Conservation (phyloP, 208 protist genomes). For the Crithidia mellificae region DNA sequence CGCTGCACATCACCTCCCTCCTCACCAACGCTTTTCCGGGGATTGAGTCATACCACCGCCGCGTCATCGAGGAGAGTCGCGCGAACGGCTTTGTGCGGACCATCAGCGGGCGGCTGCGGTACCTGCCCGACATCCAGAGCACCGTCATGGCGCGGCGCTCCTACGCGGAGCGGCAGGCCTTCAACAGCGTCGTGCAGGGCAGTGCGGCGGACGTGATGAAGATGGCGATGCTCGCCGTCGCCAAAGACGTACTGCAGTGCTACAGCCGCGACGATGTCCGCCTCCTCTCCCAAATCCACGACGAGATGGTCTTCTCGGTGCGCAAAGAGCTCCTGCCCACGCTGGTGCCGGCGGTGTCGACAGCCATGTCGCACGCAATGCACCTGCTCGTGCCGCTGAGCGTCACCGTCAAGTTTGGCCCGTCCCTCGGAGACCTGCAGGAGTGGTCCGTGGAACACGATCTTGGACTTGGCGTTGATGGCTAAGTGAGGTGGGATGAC, state of each 20-base stretch:
- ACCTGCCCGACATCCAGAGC: slow-evolving; percentile 71
- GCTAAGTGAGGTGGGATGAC: not conserved
- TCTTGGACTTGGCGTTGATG: slow-evolving; percentile 48
- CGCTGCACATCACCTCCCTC: slow-evolving; percentile 52
- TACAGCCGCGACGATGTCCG: slow-evolving; percentile 45
- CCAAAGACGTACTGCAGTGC: slow-evolving; percentile 64
- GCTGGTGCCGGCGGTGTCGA: slow-evolving; percentile 48
- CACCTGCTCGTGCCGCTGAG: slow-evolving; percentile 71
- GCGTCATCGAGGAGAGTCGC: slow-evolving; percentile 68
- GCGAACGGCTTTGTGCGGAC: slow-evolving; percentile 80
- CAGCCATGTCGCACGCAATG: slow-evolving; percentile 51
- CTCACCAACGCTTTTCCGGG: slow-evolving; percentile 67
- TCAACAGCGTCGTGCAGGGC: slow-evolving; percentile 90
- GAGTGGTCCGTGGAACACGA: slow-evolving; percentile 82
- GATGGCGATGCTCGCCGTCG: slow-evolving; percentile 80
- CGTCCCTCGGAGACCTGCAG: slow-evolving; percentile 65
- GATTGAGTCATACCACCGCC: slow-evolving; percentile 64
- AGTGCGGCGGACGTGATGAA: slow-evolving; percentile 92
- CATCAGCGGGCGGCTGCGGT: slow-evolving; percentile 71
- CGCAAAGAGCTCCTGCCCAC: slow-evolving; percentile 39
- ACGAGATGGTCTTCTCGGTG: slow-evolving; percentile 86
- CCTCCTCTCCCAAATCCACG: slow-evolving; percentile 76
- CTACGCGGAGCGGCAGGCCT: slow-evolving; percentile 90
- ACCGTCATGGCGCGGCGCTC: slow-evolving; percentile 56
- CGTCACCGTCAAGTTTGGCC: slow-evolving; percentile 69